A percentile compares a stretch with the other conserved stretches of the same genome.
Conservation (phyloP, 768 basidiomycete species). For the Rubroboletus pulcherrimus region DNA sequence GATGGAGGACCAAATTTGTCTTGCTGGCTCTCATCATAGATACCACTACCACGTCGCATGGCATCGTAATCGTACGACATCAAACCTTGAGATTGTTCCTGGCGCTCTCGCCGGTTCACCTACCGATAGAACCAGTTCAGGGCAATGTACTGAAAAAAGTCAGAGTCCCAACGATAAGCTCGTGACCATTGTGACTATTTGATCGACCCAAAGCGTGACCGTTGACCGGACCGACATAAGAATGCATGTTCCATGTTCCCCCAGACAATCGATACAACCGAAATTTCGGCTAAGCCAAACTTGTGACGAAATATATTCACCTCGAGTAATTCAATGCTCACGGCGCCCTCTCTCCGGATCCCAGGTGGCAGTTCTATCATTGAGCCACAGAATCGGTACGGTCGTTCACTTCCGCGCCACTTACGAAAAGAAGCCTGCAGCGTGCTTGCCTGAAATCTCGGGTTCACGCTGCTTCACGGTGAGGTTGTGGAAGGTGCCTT, state of each 20-base stretch:
- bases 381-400: slow-evolving; percentile 18
- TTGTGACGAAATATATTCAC: slow-evolving; percentile 27
- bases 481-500: slow-evolving; percentile 19
- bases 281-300: slow-evolving; percentile 14
- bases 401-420: slow-evolving; percentile 31
- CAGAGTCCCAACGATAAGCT: background rate
- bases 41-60: slow-evolving; percentile 12
- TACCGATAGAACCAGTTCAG: background rate
- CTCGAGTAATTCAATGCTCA: slow-evolving; percentile 12
- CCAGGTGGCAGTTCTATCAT: slow-evolving; percentile 11
- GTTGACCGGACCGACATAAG: background rate
- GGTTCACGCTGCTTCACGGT: slow-evolving; percentile 13
- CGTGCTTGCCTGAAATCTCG: slow-evolving; percentile 18
- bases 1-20: slow-evolving; percentile 31
- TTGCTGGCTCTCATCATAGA: slow-evolving; percentile 19
- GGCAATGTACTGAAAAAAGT: background rate
- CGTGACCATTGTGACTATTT: background rate
- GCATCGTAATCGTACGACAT: slow-evolving; percentile 28
- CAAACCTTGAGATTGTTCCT: slow-evolving; percentile 22
- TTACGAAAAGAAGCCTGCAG: slow-evolving; percentile 25
- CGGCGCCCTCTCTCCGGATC: slow-evolving; percentile 7
- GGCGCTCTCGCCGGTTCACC: slow-evolving; percentile 5
- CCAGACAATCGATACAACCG: slow-evolving; percentile 1
- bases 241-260: background rate
- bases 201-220: slow-evolving; percentile 4